A percentile compares a stretch with the other conserved stretches of the same genome.
Conservation (phyloP, 352 stramenopile species). For the Phytophthora cajani region DNA sequence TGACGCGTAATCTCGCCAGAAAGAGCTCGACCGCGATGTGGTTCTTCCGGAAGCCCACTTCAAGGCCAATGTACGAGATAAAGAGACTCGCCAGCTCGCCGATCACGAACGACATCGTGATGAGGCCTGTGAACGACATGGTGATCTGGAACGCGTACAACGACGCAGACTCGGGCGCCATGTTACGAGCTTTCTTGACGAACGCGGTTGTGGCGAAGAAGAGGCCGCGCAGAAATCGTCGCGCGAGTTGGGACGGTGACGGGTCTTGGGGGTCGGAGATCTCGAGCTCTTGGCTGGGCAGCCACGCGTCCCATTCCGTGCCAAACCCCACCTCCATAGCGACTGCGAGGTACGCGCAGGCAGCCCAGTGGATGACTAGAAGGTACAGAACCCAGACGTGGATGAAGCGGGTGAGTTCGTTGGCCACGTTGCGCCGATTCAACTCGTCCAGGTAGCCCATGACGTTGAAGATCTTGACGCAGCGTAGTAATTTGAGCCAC, state of each 20-base stretch:
- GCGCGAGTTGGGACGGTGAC: conserved; percentile 26
- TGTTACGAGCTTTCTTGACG: conserved; percentile 50
- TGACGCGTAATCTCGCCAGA: conserved; percentile 45
- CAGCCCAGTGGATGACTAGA: conserved; percentile 63
- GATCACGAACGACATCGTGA: conserved; percentile 67
- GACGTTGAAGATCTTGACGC: conserved; percentile 58
- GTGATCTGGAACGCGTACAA: conserved; percentile 54
- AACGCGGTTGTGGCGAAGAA: conserved; percentile 60
- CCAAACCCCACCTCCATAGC: conserved; percentile 47
- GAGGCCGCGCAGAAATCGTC: conserved; percentile 49
- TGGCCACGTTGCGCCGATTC: conserved; percentile 55
- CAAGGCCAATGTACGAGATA: conserved; percentile 60
- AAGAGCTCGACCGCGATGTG: conserved; percentile 61
- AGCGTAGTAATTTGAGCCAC: conserved; percentile 50
- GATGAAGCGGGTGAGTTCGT: conserved; percentile 55
- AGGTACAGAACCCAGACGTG: conserved; percentile 60
- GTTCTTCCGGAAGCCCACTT: conserved; percentile 69
- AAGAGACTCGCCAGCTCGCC: conserved; percentile 60
- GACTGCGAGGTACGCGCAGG: conserved; percentile 58
- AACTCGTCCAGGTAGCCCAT: conserved; percentile 59
- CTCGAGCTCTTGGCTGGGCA: conserved; percentile 44
- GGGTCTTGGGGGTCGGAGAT: conserved; percentile 32
- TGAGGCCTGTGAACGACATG: conserved; percentile 50
- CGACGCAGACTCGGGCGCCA: conserved; percentile 24
- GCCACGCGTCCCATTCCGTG: conserved; percentile 57